Evolutionary conservation across 495 filamentous ascomycete species (phyloP), one percentile per base, ranked within the genome.

Genomic region (Pyrenula massariospora): DNA sequence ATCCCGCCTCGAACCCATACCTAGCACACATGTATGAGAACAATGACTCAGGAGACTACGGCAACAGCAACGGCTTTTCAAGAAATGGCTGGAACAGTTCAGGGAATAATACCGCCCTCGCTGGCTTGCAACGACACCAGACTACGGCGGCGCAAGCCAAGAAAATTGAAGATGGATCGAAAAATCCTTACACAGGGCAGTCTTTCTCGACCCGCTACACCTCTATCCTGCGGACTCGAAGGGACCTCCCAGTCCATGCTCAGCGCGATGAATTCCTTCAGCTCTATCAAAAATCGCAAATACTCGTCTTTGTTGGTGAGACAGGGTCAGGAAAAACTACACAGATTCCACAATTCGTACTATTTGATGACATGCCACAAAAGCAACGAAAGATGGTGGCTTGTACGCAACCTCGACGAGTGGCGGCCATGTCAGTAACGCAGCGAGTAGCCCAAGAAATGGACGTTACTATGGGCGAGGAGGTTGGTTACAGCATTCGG

Each of bases 291-390:
- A 82, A 85, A 66, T 86, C 84, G 11, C 94, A 97, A 67, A 95
- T 97, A 59, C 80, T 99, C 23, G 93, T 99, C 64, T 95, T 99
- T 64, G 94, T 99, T 57, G 94, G 94, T 73, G 93, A 98, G 76
- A 98, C 93, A 1, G 93, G 93, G 84, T 98, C 93, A 61, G 93
- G 93, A 70, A 98, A 98, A 72, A 98, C 93, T 0, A 98, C 93
- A 0, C 94, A 99, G 71, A 97, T 99, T 55, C 94, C 94, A 0
- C 94, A 99, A 67, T 99, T 95, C 68, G 89, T 99, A 57, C 79
- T 96, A 12, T 96, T 86, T 76, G 94, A 99, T 74, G 94, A 99
- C 72, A 80, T 94, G 22, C 93, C 94, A 3, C 88, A 96, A 59
- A 76, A 81, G 31, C 81, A 86, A 62, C 73, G 76, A 62, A 96